phyloP scores from a whole-genome alignment of 169 alveolate species.

The Pseudocohnilembus persalinus region DNA sequence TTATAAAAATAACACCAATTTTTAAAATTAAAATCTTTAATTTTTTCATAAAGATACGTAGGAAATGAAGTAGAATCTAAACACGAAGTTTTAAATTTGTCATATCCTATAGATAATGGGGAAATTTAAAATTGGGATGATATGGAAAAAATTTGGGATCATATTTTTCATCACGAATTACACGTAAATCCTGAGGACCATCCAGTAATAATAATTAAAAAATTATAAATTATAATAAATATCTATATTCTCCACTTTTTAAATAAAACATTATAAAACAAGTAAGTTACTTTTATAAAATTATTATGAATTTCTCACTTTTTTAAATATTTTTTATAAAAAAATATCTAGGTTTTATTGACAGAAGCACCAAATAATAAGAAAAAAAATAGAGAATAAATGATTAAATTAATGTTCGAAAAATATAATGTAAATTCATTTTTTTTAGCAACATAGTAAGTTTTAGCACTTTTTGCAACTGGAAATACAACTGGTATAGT shows the following conservation, averaged over 20 bases:
- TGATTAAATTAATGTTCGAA: constrained; percentile 51
- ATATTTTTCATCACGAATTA: constrained; percentile 48
- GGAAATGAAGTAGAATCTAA: constrained; percentile 64
- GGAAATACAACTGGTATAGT: constrained; percentile 88
- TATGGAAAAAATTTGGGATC: constrained; percentile 63
- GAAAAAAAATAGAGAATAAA: constrained; percentile 56
- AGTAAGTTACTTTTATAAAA: too few species aligned
- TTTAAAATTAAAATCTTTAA: constrained; percentile 22
- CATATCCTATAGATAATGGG: constrained; percentile 65
- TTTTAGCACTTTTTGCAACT: constrained; percentile 66
- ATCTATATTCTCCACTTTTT: too few species aligned
- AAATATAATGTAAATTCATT: constrained; percentile 63
- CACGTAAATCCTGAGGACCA: constrained; percentile 47
- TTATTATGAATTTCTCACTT: not conserved
- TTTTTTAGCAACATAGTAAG: constrained; percentile 77
- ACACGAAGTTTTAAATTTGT: constrained; percentile 50
- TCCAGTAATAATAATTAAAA: not conserved
- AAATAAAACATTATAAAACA: too few species aligned
- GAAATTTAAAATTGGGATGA: constrained; percentile 48
- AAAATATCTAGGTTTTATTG: constrained; percentile 24
- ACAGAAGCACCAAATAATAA: constrained; percentile 61
- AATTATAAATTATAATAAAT: constrained; percentile 25
- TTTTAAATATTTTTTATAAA: too few species aligned
- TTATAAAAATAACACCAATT: not conserved
- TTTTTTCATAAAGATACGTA: constrained; percentile 37